phyloP scores from a whole-genome alignment of 495 filamentous ascomycete species.

The Massariosphaeria phaeospora region DNA sequence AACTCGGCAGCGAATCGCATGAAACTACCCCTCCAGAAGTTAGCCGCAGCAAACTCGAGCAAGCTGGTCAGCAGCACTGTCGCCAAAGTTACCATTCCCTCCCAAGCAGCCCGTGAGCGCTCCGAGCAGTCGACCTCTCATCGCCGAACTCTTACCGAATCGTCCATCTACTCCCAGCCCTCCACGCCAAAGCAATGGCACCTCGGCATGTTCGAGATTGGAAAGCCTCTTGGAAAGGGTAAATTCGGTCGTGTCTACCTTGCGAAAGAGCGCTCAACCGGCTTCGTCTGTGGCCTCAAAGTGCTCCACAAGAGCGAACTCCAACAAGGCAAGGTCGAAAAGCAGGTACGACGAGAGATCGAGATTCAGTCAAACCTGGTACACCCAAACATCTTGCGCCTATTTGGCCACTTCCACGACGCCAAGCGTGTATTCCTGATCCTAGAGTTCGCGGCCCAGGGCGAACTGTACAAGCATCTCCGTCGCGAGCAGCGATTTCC shows the following conservation, averaged over 20 bases:
- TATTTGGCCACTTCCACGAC: slow-evolving; percentile 97
- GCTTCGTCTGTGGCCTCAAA: slow-evolving; percentile 95
- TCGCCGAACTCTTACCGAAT: slow-evolving; percentile 36
- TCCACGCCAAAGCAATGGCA: slow-evolving; percentile 69
- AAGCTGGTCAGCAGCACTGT: slow-evolving; percentile 39
- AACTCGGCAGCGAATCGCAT: slow-evolving; percentile 36
- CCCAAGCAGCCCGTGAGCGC: slow-evolving; percentile 56
- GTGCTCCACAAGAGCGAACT: slow-evolving; percentile 94
- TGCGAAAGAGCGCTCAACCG: slow-evolving; percentile 78
- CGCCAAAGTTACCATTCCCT: slow-evolving; percentile 60
- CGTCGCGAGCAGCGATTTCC: slow-evolving; percentile 82
- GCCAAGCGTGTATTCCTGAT: slow-evolving; percentile 94
- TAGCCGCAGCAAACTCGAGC: slow-evolving; percentile 33
- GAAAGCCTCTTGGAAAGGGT: slow-evolving; percentile 89
- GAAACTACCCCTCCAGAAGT: slow-evolving; percentile 44
- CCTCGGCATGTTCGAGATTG: slow-evolving; percentile 98
- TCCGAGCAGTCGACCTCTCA: slow-evolving; percentile 32
- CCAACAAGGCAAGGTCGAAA: slow-evolving; percentile 88
- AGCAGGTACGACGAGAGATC: slow-evolving; percentile 93
- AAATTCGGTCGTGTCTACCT: slow-evolving; percentile 98
- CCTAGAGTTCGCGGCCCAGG: slow-evolving; percentile 89
- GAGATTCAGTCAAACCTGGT: slow-evolving; percentile 96
- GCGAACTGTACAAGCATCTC: slow-evolving; percentile 96
- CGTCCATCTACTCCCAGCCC: slow-evolving; percentile 57
- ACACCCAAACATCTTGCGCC: slow-evolving; percentile 89